phyloP scores from a whole-genome alignment of 2,329 filamentous ascomycete species.

The Talaromyces marneffei region DNA sequence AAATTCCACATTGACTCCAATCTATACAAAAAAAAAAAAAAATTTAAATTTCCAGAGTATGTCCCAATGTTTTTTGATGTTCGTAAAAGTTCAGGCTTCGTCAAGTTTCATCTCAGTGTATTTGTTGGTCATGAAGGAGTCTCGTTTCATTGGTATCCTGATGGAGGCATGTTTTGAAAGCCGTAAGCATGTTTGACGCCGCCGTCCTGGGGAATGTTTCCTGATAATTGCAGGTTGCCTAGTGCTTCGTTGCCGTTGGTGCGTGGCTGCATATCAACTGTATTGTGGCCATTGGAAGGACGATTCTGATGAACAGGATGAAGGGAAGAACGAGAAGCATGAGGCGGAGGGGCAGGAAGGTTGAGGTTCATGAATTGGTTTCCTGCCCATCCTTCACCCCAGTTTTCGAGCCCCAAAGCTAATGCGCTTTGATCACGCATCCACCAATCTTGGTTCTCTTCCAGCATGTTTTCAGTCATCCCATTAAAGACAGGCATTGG shows the following conservation, averaged over 20 bases:
- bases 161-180: background rate
- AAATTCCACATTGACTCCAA: background rate
- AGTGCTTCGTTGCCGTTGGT: background rate
- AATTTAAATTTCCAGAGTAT: background rate
- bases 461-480: slow-evolving; percentile 52
- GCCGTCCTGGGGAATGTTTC: background rate
- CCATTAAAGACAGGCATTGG: slow-evolving; percentile 53
- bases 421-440: slow-evolving; percentile 57
- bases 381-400: slow-evolving; percentile 37
- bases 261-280: background rate
- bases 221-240: background rate
- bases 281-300: background rate
- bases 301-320: background rate
- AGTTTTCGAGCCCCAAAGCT: slow-evolving; percentile 58
- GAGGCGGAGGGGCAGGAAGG: background rate
- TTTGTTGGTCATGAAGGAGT: background rate
- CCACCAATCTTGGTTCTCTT: slow-evolving; percentile 62
- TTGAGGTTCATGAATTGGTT: slow-evolving; percentile 15
- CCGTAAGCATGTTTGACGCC: background rate
- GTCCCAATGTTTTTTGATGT: background rate
- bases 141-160: background rate
- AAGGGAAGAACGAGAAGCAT: background rate
- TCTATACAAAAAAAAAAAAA: background rate
- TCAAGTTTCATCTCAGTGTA: background rate
- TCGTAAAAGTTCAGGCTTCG: background rate